Conservation (phyloP, 768 basidiomycete genomes). For the Lentinula sp. region DNA sequence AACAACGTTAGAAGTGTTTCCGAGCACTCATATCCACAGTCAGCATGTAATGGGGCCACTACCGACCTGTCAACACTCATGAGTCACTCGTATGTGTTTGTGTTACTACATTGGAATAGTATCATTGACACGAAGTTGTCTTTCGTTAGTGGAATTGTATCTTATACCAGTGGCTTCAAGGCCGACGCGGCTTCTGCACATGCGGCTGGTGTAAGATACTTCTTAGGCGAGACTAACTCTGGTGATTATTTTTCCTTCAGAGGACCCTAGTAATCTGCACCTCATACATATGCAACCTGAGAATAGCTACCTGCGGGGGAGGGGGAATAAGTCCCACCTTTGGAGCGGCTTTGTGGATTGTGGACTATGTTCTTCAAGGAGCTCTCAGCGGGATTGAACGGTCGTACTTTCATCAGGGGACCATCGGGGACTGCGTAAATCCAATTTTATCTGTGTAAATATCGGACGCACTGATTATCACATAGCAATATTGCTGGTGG, state of each 20-base stretch:
- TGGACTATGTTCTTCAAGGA: conserved; percentile 32
- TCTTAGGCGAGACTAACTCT: conserved; percentile 35
- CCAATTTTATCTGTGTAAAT: neutral
- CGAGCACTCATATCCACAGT: conserved; percentile 30
- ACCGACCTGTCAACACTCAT: conserved; percentile 26
- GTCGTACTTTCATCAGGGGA: conserved; percentile 35
- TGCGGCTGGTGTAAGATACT: conserved; percentile 24
- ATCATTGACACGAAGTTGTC: neutral
- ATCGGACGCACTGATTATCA: neutral
- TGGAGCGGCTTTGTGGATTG: conserved; percentile 33
- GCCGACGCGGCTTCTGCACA: conserved; percentile 26
- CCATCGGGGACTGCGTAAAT: conserved; percentile 30
- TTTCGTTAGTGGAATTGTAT: conserved; percentile 24
- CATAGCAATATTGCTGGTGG: conserved; percentile 34
- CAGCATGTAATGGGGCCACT: conserved; percentile 27
- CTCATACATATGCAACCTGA: neutral
- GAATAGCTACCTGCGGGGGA: conserved; percentile 31
- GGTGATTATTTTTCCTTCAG: conserved; percentile 12
- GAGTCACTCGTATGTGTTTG: conserved; percentile 24
- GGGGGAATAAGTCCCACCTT: conserved; percentile 34
- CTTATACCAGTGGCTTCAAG: conserved; percentile 24
- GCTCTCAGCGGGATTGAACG: conserved; percentile 27
- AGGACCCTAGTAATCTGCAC: no score
- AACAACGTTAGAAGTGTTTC: conserved; percentile 24
- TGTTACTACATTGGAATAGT: neutral